phyloP scores from a whole-genome alignment of 2,329 filamentous ascomycete genomes.

The Gaeumannomyces tritici region DNA sequence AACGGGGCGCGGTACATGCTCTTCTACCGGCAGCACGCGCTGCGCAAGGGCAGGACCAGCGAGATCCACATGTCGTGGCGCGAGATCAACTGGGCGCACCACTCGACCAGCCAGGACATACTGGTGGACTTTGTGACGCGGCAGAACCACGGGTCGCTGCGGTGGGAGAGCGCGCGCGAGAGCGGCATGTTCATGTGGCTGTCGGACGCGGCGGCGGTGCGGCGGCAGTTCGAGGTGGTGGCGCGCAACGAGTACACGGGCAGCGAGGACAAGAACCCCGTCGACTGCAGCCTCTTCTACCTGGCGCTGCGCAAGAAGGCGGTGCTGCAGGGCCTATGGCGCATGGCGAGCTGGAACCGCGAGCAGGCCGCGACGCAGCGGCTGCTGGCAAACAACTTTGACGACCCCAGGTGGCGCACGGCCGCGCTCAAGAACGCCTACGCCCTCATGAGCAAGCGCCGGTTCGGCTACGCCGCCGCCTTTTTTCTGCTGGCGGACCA shows the following conservation, averaged over 20 bases:
- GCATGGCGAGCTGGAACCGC: conserved; percentile 82
- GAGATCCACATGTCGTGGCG: conserved; percentile 63
- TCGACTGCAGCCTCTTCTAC: conserved; percentile 87
- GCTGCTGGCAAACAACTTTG: conserved; percentile 84
- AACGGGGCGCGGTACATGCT: conserved; percentile 83
- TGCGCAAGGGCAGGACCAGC: conserved; percentile 56
- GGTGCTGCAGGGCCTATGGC: conserved; percentile 84
- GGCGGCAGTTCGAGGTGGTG: conserved; percentile 79
- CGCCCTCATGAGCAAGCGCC: conserved; percentile 78
- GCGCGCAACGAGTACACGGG: conserved; percentile 91
- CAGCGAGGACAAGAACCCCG: conserved; percentile 76
- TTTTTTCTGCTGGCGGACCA: conserved; percentile 90
- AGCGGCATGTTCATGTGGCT: conserved; percentile 96
- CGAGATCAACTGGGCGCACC: conserved; percentile 79
- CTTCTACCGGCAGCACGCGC: conserved; percentile 73
- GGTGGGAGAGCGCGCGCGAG: conserved; percentile 78
- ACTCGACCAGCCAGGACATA: conserved; percentile 82
- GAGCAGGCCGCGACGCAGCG: conserved; percentile 75
- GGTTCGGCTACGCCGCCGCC: conserved; percentile 88
- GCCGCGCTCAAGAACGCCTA: conserved; percentile 94
- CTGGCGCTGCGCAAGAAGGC: conserved; percentile 85
- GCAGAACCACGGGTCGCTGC: conserved; percentile 69
- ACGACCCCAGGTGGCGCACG: conserved; percentile 76
- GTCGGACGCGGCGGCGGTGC: conserved; percentile 63
- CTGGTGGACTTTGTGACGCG: conserved; percentile 71